These are phyloP conservation scores for Plasmodium vinckei DNA, from an alignment of 169 alveolate genomes.

Conservation along the genomic window DNA sequence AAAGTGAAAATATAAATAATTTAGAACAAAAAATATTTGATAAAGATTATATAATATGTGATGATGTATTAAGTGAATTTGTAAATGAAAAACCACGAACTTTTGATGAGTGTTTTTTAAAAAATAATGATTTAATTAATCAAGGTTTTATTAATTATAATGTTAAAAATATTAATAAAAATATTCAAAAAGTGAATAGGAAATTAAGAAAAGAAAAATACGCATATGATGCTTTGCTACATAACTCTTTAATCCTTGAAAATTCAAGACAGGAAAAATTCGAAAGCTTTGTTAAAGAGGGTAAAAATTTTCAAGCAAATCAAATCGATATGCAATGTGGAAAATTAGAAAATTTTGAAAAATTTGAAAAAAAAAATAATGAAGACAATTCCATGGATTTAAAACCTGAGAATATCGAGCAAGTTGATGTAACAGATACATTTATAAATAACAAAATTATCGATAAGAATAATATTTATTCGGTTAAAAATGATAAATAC, in stretches of 20 bases:
- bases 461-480: conserved; percentile 44
- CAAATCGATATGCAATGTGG: neutral
- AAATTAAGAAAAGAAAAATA: conserved; percentile 20
- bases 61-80: conserved; percentile 53
- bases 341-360: conserved; percentile 7
- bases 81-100: conserved; percentile 65
- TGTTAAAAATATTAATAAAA: conserved; percentile 57
- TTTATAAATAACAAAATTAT: conserved; percentile 24
- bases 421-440: conserved; percentile 35
- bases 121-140: conserved; percentile 45
- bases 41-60: conserved; percentile 59
- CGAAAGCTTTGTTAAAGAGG: too few species aligned
- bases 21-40: conserved; percentile 62
- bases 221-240: conserved; percentile 1
- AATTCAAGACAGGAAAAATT: neutral
- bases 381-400: neutral
- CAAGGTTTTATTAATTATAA: conserved; percentile 46
- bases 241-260: conserved; percentile 13
- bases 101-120: conserved; percentile 61
- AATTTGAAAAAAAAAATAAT: neutral
- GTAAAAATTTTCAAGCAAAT: neutral
- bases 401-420: conserved; percentile 1
- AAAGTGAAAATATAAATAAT: conserved; percentile 56
- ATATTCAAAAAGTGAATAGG: conserved; percentile 49
- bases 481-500: conserved; percentile 58